phyloP scores from a whole-genome alignment of 805 yeast species.

The Crinitomyces ghanaensis region DNA sequence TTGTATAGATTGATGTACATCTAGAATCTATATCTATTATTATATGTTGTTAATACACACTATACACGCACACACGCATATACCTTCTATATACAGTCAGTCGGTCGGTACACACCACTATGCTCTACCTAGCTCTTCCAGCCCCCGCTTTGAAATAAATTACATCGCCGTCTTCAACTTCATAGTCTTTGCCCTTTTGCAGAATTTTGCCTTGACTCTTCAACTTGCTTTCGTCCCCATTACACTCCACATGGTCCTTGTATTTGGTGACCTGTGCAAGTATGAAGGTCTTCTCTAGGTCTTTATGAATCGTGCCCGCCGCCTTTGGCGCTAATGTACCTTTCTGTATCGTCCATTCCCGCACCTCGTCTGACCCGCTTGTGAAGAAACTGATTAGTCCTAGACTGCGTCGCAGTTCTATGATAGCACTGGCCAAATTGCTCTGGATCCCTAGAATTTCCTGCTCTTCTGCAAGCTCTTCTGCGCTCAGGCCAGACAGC shows the following conservation, averaged over 20 bases:
- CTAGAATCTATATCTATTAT: not conserved
- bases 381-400: constrained; percentile 91
- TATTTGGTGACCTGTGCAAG: constrained; percentile 88
- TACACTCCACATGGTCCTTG: constrained; percentile 59
- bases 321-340: constrained; percentile 97
- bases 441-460: constrained; percentile 62
- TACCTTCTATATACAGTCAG: not conserved
- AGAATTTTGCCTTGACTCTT: constrained; percentile 80
- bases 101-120: not conserved
- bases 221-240: constrained; percentile 72
- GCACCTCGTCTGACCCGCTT: constrained; percentile 90
- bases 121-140: not conserved
- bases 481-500: constrained; percentile 76
- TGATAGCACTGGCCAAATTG: constrained; percentile 77
- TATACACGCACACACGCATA: not conserved
- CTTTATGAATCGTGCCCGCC: constrained; percentile 96
- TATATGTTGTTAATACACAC: not conserved
- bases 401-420: constrained; percentile 75
- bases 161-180: constrained; percentile 90
- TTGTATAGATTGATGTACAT: not conserved
- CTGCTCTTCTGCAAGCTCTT: constrained; percentile 65
- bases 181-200: constrained; percentile 90
- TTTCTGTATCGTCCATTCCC: constrained; percentile 94
- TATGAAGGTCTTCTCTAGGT: constrained; percentile 87
- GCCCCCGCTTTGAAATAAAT: constrained; percentile 59